A percentile compares a stretch with the other conserved stretches of the same genome.
These are phyloP conservation scores for Backusella australiensis DNA, from an alignment of 192 early-diverging fungal genomes.

Conservation along the genomic window DNA sequence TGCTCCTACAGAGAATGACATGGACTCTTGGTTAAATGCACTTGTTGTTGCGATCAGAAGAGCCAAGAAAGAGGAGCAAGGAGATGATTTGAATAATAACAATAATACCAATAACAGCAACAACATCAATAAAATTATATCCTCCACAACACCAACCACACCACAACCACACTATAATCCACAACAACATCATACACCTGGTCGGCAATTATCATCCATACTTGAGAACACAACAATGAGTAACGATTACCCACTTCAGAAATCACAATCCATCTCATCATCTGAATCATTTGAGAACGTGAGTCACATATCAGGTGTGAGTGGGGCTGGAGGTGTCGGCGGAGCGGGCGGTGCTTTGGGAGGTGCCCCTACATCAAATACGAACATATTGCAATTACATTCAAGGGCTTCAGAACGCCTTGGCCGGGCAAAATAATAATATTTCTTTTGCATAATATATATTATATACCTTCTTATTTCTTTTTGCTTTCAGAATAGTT, in stretches of 20 bases:
- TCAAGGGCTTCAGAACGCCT: constrained; percentile 20
- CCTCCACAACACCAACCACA: neutral
- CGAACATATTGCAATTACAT: constrained; percentile 13
- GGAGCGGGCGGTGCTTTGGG: constrained; percentile 37
- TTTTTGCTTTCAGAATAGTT: neutral
- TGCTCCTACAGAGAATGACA: constrained; percentile 41
- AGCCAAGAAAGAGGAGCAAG: constrained; percentile 31
- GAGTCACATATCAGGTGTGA: constrained; percentile 34
- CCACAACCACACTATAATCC: neutral
- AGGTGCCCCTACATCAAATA: constrained; percentile 14
- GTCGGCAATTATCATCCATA: constrained; percentile 6
- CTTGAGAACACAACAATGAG: neutral
- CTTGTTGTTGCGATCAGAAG: constrained; percentile 43
- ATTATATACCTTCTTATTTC: neutral
- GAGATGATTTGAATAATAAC: neutral
- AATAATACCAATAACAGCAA: neutral
- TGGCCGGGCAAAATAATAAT: constrained; percentile 20
- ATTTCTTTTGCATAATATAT: neutral
- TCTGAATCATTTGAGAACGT: constrained; percentile 27
- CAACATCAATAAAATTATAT: neutral
- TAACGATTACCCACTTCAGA: neutral
- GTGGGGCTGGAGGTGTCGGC: constrained; percentile 38
- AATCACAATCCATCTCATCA: constrained; percentile 10
- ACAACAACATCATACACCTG: neutral
- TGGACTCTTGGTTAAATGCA: constrained; percentile 51